phyloP scores from a whole-genome alignment of 495 filamentous ascomycete genomes.

The Bombardia bombarda region DNA sequence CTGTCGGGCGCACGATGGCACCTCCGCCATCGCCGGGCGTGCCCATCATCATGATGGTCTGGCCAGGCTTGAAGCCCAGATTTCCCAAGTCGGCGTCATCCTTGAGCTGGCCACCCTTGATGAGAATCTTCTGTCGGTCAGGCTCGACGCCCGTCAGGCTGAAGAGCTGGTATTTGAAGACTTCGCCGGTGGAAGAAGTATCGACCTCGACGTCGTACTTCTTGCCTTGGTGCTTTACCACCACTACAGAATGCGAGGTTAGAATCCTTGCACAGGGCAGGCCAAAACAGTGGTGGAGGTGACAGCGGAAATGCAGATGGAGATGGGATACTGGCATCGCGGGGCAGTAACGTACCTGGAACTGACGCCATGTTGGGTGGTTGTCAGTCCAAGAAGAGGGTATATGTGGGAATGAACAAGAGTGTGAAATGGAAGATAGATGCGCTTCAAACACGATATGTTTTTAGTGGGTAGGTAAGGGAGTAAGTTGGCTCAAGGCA shows the following conservation, averaged over 20 bases:
- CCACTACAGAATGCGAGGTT: conserved; percentile 46
- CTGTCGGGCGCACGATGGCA: conserved; percentile 64
- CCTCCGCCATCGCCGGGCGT: conserved; percentile 62
- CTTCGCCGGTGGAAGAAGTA: conserved; percentile 73
- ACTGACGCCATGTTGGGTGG: conserved; percentile 17
- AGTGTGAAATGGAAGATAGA: not conserved
- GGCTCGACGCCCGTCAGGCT: conserved; percentile 94
- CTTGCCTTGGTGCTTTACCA: conserved; percentile 92
- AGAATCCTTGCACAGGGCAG: conserved; percentile 4
- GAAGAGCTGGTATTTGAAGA: conserved; percentile 90
- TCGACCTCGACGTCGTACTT: conserved; percentile 91
- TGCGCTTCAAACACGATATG: not conserved
- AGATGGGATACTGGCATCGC: not conserved
- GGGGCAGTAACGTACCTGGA: conserved; percentile 12
- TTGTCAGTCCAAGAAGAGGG: not conserved
- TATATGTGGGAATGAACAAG: not conserved
- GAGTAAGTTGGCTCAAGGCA: conserved; percentile 3
- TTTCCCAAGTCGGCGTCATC: conserved; percentile 84
- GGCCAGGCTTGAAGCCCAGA: conserved; percentile 75
- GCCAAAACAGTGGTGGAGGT: not conserved
- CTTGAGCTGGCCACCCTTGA: conserved; percentile 91
- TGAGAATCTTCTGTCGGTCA: conserved; percentile 87
- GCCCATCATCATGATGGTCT: conserved; percentile 95
- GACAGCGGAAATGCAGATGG: not conserved
- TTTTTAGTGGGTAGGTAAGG: not conserved